These are phyloP conservation scores for Uncinocarpus reesii DNA, from an alignment of 2,329 filamentous ascomycete genomes.

Conservation along the genomic window DNA sequence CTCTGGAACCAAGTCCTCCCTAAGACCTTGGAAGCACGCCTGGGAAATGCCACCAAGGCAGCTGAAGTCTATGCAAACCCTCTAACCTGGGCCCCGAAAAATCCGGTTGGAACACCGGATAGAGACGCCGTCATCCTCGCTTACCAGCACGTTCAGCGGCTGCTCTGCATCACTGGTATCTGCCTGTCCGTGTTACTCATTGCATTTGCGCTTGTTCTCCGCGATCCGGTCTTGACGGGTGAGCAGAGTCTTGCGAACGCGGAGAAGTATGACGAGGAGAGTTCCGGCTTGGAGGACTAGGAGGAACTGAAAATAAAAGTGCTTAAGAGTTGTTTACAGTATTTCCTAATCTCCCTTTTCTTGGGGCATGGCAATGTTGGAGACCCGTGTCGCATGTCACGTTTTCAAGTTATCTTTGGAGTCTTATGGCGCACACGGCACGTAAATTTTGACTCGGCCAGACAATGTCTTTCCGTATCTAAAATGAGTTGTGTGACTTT, in stretches of 20 bases:
- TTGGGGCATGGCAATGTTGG: too few relatives aligned
- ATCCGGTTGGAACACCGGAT: slow-evolving; percentile 38
- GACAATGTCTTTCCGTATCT: too few relatives aligned
- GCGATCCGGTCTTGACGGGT: slow-evolving; percentile 39
- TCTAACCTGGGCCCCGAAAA: slow-evolving; percentile 28
- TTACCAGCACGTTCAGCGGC: slow-evolving; percentile 39
- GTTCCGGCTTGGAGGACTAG: background rate
- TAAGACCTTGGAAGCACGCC: slow-evolving; percentile 31
- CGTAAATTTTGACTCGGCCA: too few relatives aligned
- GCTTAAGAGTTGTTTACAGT: background rate
- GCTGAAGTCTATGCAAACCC: slow-evolving; percentile 35
- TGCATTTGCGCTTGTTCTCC: slow-evolving; percentile 36
- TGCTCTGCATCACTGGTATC: slow-evolving; percentile 44
- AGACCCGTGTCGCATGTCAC: too few relatives aligned
- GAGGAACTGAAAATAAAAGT: background rate
- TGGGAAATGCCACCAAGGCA: slow-evolving; percentile 35
- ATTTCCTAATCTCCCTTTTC: too few relatives aligned
- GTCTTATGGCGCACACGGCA: too few relatives aligned
- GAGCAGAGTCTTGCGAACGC: slow-evolving; percentile 39
- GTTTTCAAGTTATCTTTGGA: too few relatives aligned
- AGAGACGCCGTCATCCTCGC: slow-evolving; percentile 37
- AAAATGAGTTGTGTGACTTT: too few relatives aligned
- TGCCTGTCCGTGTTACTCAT: slow-evolving; percentile 41
- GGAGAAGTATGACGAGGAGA: slow-evolving; percentile 23
- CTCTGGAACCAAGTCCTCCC: slow-evolving; percentile 53